These are phyloP conservation scores for Fonsecaea nubica DNA, from an alignment of 2,329 filamentous ascomycete species.

Conservation along the genomic window DNA sequence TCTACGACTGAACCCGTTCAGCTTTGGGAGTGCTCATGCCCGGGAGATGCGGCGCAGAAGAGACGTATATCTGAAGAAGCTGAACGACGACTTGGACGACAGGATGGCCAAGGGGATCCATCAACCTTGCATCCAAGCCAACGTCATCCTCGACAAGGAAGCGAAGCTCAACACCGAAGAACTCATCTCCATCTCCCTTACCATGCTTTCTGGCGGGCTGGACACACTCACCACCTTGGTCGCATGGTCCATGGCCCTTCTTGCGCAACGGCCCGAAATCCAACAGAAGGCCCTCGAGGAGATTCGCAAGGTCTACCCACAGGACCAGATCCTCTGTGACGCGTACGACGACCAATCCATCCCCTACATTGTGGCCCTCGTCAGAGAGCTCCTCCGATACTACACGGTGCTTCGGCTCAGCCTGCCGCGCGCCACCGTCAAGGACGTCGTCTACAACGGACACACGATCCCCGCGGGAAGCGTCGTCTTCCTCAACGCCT, in stretches of 20 bases:
- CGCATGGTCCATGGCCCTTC: conserved; percentile 68
- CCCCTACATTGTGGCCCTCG: conserved; percentile 67
- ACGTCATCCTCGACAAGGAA: conserved; percentile 69
- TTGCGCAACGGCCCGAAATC: conserved; percentile 66
- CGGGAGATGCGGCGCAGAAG: conserved; percentile 65
- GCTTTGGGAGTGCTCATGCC: conserved; percentile 63
- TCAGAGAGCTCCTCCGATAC: conserved; percentile 67
- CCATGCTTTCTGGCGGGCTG: conserved; percentile 71
- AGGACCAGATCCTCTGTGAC: conserved; percentile 61
- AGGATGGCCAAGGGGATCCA: conserved; percentile 67
- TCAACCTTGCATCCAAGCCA: conserved; percentile 71
- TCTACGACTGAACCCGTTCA: conserved; percentile 67
- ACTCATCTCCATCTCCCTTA: conserved; percentile 69
- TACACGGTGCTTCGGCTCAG: conserved; percentile 69
- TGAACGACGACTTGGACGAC: conserved; percentile 66
- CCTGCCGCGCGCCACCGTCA: conserved; percentile 66
- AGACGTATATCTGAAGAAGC: conserved; percentile 64
- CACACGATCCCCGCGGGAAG: conserved; percentile 67
- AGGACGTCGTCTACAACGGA: conserved; percentile 65
- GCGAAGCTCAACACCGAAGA: conserved; percentile 68
- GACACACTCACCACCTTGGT: conserved; percentile 71
- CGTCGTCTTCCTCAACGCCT: conserved; percentile 70
- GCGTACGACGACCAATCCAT: conserved; percentile 69
- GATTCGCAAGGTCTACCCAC: conserved; percentile 62
- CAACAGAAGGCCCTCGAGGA: conserved; percentile 65